Conservation (phyloP, 768 basidiomycete species). For the Mycena metata region DNA sequence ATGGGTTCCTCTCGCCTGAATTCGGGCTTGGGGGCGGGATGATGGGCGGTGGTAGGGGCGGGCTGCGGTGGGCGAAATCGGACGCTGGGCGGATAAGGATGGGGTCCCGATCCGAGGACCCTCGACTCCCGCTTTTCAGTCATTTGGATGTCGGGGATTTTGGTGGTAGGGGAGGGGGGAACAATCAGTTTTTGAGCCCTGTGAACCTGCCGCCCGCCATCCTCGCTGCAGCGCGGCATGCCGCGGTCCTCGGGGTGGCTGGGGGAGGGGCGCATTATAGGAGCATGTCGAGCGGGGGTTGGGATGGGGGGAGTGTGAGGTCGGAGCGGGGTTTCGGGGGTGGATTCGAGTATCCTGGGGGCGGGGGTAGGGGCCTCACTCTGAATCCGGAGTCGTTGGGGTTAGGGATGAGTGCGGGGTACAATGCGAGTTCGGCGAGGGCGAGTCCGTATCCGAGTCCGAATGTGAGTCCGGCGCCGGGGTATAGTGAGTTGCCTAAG, state of each 20-base stretch:
- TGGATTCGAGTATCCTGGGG: slow-evolving; percentile 19
- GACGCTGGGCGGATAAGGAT: slow-evolving; percentile 29
- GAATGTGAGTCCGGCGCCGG: slow-evolving; percentile 70
- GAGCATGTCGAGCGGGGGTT: slow-evolving; percentile 28
- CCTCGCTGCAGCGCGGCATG: too few relatives aligned
- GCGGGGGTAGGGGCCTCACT: slow-evolving; percentile 36
- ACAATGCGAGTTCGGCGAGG: slow-evolving; percentile 52
- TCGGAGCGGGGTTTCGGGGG: slow-evolving; percentile 13
- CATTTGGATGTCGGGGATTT: too few relatives aligned
- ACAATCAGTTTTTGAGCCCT: slow-evolving; percentile 26
- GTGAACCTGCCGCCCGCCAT: slow-evolving; percentile 33
- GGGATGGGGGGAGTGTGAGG: slow-evolving; percentile 25
- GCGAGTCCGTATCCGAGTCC: slow-evolving; percentile 78
- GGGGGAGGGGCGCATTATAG: slow-evolving; percentile 22
- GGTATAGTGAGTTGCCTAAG: slow-evolving; percentile 64
- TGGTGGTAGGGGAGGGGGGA: neutral
- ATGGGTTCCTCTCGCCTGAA: slow-evolving; percentile 47
- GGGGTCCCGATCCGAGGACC: too few relatives aligned
- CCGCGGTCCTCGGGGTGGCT: too few relatives aligned
- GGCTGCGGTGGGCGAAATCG: slow-evolving; percentile 47
- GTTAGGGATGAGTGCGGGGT: too few relatives aligned
- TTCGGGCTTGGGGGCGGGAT: too few relatives aligned
- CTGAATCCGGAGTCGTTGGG: too few relatives aligned
- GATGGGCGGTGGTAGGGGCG: too few relatives aligned
- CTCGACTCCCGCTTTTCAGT: too few relatives aligned